Base-by-base conservation (phyloP, 805 yeast genomes). In the Zygosaccharomyces siamensis region DNA sequence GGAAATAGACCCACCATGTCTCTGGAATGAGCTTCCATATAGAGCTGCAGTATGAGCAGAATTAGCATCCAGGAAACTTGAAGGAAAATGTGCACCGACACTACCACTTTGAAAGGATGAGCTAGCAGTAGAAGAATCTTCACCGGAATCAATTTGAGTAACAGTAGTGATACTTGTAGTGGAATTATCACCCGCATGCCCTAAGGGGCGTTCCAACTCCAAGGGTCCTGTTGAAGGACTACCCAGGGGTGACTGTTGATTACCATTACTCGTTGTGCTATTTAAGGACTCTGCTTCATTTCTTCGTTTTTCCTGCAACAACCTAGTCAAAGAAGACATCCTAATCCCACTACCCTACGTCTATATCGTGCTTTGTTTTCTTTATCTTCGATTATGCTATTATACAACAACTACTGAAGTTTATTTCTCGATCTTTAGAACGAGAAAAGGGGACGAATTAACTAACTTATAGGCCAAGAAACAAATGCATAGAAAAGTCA, bases 11-110 rank as follows among this genome's bases (percentile, higher is more conserved):
- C 66, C 58, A 2, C 62, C 63, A 27, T 56, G 51, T 7, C 58
- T 47, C 26, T 57, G 58, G 2, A 49, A 49, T 24, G 56, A 56
- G 10, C 56, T 42, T 21, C 63, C 64, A 43, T 59, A 51, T 45
- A 62, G 41, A 2, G 64, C 50, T 2, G 70, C 70, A 6, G 71
- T 67, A 45, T 67, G 70, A 5, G 71, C 71, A 39, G 65, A 65
- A 50, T 67, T 67, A 5, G 65, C 60, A 43, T 51, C 63, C 23
- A 66, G 41, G 26, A 67, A 67, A 47, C 69, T 65, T 8, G 64
- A 57, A 4, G 67, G 62, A 20, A 62, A 54, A 5, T 49, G 51
- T n/a, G 39, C 50, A 35, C 52, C 44, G 16, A 14, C 37, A 16
- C 37, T 33, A 24, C 37, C 44, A 30, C 44, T 33, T n/a, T 21